These are phyloP conservation scores for Saccharomyces hybrid DNA, from an alignment of 1,139 yeast species.

Conservation along the genomic window DNA sequence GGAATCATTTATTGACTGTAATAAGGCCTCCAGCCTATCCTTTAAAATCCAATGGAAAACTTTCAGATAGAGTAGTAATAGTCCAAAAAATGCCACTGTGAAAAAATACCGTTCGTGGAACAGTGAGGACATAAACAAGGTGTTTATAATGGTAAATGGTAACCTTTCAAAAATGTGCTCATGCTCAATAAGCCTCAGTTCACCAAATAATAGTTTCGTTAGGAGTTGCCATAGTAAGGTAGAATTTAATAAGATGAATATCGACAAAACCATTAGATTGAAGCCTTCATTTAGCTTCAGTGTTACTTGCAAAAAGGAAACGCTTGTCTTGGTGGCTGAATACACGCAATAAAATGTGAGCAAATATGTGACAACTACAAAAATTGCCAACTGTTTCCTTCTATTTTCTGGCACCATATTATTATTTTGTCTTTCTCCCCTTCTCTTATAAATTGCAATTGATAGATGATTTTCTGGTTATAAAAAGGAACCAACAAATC, in stretches of 20 bases:
- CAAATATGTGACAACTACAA: constrained; percentile 11
- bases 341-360: constrained; percentile 8
- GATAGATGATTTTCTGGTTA: neutral
- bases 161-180: constrained; percentile 69
- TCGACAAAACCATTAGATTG: constrained; percentile 33
- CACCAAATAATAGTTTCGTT: constrained; percentile 56
- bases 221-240: constrained; percentile 28
- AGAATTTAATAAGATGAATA: constrained; percentile 27
- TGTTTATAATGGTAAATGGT: constrained; percentile 58
- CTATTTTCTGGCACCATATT: constrained; percentile 9
- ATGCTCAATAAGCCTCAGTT: constrained; percentile 62
- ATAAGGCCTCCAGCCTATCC: constrained; percentile 54
- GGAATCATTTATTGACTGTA: constrained; percentile 34
- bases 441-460: neutral
- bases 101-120: constrained; percentile 51
- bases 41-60: constrained; percentile 67
- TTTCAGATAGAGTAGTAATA: constrained; percentile 48
- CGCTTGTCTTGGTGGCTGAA: constrained; percentile 14
- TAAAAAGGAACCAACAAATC: neutral
- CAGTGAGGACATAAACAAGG: constrained; percentile 57
- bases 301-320: constrained; percentile 20
- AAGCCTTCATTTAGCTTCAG: constrained; percentile 40
- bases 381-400: constrained; percentile 10
- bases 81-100: constrained; percentile 34
- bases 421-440: neutral